phyloP scores from a whole-genome alignment of 441 rosid genomes.

The Populus tomentosa region DNA sequence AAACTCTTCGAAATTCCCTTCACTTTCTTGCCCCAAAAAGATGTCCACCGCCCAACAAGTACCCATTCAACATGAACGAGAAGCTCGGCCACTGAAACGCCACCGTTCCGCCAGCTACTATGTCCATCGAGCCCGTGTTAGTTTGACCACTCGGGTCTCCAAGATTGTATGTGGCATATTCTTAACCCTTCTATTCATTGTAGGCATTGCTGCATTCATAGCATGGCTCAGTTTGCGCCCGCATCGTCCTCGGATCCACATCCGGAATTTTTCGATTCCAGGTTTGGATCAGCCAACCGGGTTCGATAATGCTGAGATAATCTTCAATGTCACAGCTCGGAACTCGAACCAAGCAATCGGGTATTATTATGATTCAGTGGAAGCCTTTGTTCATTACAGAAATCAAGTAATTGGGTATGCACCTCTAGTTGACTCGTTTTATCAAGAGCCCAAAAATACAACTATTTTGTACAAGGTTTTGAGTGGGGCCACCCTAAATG shows the following conservation, averaged over 20 bases:
- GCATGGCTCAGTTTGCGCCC: slow-evolving; percentile 88
- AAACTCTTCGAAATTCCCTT: neutral
- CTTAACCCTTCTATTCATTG: slow-evolving; percentile 43
- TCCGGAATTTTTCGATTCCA: slow-evolving; percentile 49
- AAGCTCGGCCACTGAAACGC: slow-evolving; percentile 25
- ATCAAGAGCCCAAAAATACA: slow-evolving; percentile 68
- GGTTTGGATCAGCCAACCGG: slow-evolving; percentile 52
- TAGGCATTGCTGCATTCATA: slow-evolving; percentile 55
- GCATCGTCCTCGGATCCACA: slow-evolving; percentile 65
- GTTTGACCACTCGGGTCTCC: slow-evolving; percentile 57
- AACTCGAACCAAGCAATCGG: slow-evolving; percentile 71
- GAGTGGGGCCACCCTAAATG: slow-evolving; percentile 56
- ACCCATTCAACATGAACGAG: slow-evolving; percentile 29
- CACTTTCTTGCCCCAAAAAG: neutral
- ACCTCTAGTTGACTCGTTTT: slow-evolving; percentile 37
- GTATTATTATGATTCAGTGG: slow-evolving; percentile 50
- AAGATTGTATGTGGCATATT: slow-evolving; percentile 57
- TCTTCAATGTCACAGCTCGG: slow-evolving; percentile 54
- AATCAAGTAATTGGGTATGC: slow-evolving; percentile 53
- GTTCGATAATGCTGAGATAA: slow-evolving; percentile 52
- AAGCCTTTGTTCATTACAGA: slow-evolving; percentile 52
- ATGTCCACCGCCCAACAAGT: slow-evolving; percentile 25
- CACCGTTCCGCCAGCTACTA: slow-evolving; percentile 49
- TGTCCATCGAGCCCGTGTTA: slow-evolving; percentile 56
- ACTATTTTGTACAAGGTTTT: slow-evolving; percentile 28